phyloP scores from a whole-genome alignment of 2,329 filamentous ascomycete species.

The Alternaria sp. region DNA sequence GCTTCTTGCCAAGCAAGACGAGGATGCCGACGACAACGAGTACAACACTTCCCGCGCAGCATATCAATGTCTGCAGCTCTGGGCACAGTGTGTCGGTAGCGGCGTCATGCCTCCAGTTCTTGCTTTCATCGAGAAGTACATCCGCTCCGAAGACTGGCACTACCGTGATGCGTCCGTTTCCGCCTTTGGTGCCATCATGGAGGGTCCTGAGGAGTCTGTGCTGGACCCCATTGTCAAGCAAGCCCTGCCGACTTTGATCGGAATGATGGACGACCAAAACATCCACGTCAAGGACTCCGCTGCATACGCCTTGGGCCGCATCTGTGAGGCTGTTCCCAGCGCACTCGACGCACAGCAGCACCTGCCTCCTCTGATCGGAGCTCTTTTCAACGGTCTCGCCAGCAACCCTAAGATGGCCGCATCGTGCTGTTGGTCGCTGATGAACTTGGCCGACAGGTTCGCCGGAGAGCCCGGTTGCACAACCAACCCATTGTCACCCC shows the following conservation, averaged over 20 bases:
- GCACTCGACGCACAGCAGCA: constrained; percentile 86
- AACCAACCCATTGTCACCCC: constrained; percentile 82
- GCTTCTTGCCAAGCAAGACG: constrained; percentile 94
- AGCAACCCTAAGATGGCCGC: constrained; percentile 96
- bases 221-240: constrained; percentile 95
- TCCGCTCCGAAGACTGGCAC: constrained; percentile 93
- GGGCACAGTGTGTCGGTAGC: constrained; percentile 86
- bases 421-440: constrained; percentile 98
- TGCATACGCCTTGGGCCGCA: constrained; percentile 92
- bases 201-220: constrained; percentile 91
- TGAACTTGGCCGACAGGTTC: constrained; percentile 97
- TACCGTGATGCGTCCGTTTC: constrained; percentile 93
- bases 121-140: constrained; percentile 87
- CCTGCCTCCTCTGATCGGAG: constrained; percentile 82
- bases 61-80: constrained; percentile 95
- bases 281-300: constrained; percentile 95
- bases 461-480: constrained; percentile 81
- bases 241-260: constrained; percentile 87
- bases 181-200: constrained; percentile 98
- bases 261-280: constrained; percentile 87
- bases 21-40: constrained; percentile 95
- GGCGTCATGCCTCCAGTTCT: constrained; percentile 87
- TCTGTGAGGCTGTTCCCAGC: constrained; percentile 91
- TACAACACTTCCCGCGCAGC: constrained; percentile 95
- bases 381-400: constrained; percentile 86